Base-by-base conservation (phyloP, 768 basidiomycete genomes). In the Rhizopogon sp. region DNA sequence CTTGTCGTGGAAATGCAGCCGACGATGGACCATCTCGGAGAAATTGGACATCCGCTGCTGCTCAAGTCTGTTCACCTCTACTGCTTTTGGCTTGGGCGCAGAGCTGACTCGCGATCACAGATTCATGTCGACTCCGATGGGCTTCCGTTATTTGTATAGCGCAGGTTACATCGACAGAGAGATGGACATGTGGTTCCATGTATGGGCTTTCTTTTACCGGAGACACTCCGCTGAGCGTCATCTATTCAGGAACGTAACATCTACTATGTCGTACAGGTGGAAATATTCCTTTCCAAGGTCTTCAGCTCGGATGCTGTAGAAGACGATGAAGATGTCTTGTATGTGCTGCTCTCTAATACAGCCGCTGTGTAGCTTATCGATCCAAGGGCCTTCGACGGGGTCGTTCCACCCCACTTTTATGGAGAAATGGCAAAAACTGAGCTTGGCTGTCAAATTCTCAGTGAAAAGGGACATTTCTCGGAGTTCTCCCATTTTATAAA, bases 351-450 rank as follows among this genome's bases (percentile, higher is more conserved):
- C 45, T 20, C 41, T 13, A 29, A 5, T 50, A 47, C 45, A 22
- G 5, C 37, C n/a, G 35, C 28, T 10, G 20, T 25, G 39, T 50
- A 46, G 31, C 53, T 58, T 29, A 53, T 39, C 4, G 20, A 9
- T 20, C 7, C 40, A 62, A 88, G 86, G n/a, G 79, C 80, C 17
- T 91, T 90, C 55, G 93, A 94, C 51, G 89, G 88, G 11, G 86
- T 87, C 10, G 90, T 93, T 11, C 97, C 96, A 2, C 85, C 90
- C 1, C 95, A 99, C 69, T 98, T 99, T 71, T 96, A 98, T 63
- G 96, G 96, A 20, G 96, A 98, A 70, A 90, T 98, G 81, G 88
- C 94, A 44, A 98, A 97, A 70, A 98, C 97, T 3, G 89, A 90
- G 54, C 85, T 95, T 47, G 97, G 97, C 0, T 96, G 94, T 69